Conservation (phyloP, 1,284 basidiomycete species). For the Sanghuangporus weigelae region DNA sequence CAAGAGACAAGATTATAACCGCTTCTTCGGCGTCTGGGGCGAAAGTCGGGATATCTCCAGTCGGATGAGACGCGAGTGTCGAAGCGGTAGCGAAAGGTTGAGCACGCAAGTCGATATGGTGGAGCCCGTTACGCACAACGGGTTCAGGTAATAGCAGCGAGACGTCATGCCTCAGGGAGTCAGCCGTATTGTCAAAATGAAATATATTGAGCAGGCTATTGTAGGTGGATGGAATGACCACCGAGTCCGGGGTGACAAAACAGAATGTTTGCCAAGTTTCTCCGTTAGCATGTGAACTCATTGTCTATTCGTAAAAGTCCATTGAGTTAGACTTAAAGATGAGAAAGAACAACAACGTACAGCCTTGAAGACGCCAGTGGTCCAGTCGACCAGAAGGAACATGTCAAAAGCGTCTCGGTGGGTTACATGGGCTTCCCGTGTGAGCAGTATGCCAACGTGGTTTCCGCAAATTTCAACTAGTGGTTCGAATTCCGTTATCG, state of each 20-base stretch:
- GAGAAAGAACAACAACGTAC: conserved; percentile 3
- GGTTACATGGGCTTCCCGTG: not conserved
- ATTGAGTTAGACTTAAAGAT: not conserved
- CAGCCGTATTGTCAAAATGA: conserved; percentile 5
- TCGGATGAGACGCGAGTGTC: not conserved
- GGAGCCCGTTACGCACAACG: not conserved
- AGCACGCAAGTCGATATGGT: not conserved
- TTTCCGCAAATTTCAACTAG: conserved; percentile 11
- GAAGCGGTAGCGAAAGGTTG: not conserved
- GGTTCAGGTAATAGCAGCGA: conserved; percentile 8
- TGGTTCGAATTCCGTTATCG: not conserved
- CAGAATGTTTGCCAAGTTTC: conserved; percentile 16
- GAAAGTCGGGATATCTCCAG: conserved; percentile 2
- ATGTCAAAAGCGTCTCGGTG: not conserved
- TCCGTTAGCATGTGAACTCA: not conserved
- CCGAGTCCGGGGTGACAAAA: conserved; percentile 11
- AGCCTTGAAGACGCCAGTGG: not conserved
- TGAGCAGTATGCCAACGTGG: conserved; percentile 8
- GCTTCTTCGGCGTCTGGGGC: conserved; percentile 3
- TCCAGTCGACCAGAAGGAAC: conserved; percentile 13
- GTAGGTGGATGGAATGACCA: conserved; percentile 11
- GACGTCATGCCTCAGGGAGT: conserved; percentile 7
- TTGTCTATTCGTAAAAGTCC: not conserved
- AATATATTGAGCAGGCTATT: conserved; percentile 8
- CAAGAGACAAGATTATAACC: not conserved